Percentiles rank a stretch among this genome's conserved stretches.
Conservation (phyloP, 176 grass and related monocot species). For the Eragrostis nindensis region DNA sequence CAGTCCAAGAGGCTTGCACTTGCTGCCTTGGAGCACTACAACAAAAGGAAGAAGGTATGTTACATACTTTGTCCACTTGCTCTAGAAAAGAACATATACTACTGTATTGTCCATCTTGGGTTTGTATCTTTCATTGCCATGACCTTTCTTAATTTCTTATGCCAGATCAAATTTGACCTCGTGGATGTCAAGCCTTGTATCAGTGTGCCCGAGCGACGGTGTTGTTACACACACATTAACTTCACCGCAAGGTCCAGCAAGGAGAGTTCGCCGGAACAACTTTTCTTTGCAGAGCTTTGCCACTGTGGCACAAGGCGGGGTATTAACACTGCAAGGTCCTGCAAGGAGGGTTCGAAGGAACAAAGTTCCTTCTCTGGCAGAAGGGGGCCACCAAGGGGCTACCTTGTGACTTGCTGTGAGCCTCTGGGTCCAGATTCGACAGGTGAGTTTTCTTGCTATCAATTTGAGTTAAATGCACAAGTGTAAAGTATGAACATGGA, state of each 20-base stretch:
- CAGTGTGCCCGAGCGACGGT: background rate
- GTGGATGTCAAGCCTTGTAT: background rate
- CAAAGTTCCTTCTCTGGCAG: background rate
- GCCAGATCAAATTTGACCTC: background rate
- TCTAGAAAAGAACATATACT: too few species aligned
- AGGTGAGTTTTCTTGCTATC: background rate
- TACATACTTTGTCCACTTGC: background rate
- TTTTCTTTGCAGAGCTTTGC: constrained; percentile 13
- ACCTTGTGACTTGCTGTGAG: constrained; percentile 8
- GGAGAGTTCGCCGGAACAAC: constrained; percentile 2
- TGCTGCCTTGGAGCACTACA: background rate
- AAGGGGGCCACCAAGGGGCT: background rate
- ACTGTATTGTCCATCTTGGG: too few species aligned
- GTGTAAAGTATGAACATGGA: too few species aligned
- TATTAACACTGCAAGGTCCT: too few species aligned
- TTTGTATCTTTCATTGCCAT: too few species aligned
- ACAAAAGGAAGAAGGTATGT: background rate
- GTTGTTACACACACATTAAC: constrained; percentile 9
- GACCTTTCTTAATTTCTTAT: background rate
- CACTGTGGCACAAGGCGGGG: background rate
- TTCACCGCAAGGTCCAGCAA: background rate
- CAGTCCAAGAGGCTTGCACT: background rate
- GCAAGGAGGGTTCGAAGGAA: too few species aligned
- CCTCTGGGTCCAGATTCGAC: background rate
- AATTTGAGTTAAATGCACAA: too few species aligned